Conservation (phyloP, 225 moss, liverwort and hornwort genomes). For the Marchantia paleacea region DNA sequence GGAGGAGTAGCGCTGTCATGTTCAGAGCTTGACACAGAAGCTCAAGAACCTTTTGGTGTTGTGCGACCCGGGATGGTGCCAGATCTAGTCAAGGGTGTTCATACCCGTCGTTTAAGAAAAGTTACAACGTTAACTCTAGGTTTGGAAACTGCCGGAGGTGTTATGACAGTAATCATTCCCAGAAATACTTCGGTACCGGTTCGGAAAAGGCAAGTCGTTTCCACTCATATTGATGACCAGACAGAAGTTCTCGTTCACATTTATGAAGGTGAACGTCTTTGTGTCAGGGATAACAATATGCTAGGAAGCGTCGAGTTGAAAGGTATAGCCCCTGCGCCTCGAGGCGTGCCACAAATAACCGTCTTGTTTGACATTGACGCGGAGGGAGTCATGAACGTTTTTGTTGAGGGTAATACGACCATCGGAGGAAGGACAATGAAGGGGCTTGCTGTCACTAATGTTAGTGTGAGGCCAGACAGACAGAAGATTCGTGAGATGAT, state of each 20-base stretch:
- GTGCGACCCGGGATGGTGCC: neutral
- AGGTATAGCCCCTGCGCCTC: conserved; percentile 61
- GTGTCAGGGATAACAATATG: conserved; percentile 58
- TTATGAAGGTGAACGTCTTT: conserved; percentile 69
- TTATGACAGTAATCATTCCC: conserved; percentile 62
- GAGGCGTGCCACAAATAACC: conserved; percentile 56
- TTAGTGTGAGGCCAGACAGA: conserved; percentile 9
- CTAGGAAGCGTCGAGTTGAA: conserved; percentile 65
- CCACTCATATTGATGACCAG: conserved; percentile 63
- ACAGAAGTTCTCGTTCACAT: conserved; percentile 55
- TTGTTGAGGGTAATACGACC: conserved; percentile 53
- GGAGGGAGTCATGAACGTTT: conserved; percentile 63
- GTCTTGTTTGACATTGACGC: conserved; percentile 61
- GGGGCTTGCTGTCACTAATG: conserved; percentile 41
- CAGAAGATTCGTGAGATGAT: conserved; percentile 18
- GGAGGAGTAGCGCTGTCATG: conserved; percentile 16
- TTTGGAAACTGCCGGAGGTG: conserved; percentile 65
- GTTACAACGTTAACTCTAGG: conserved; percentile 66
- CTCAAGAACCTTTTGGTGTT: neutral
- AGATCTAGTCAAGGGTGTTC: neutral
- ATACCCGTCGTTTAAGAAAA: neutral
- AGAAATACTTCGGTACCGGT: conserved; percentile 64
- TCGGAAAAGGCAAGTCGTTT: conserved; percentile 62
- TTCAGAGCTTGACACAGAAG: conserved; percentile 7
- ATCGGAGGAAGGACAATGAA: conserved; percentile 29